phyloP scores from a whole-genome alignment of 169 alveolate genomes.

The Theileria annulata region DNA sequence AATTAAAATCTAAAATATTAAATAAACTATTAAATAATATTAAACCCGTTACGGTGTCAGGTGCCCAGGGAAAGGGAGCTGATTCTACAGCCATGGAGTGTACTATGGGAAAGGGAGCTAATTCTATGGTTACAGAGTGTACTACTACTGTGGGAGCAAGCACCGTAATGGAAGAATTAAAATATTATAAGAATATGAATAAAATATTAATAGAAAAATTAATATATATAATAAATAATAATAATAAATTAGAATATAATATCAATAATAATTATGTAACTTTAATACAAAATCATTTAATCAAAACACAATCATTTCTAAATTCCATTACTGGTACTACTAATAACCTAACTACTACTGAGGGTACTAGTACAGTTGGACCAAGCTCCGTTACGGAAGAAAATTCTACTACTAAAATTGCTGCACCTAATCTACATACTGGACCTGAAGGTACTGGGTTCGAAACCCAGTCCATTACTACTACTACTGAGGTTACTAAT shows the following conservation, averaged over 20 bases:
- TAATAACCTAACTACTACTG: background rate
- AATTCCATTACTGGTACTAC: background rate
- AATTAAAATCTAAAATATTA: background rate
- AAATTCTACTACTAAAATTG: background rate
- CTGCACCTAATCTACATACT: no score
- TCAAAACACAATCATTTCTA: constrained; percentile 32
- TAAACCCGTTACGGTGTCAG: background rate
- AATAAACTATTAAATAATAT: background rate
- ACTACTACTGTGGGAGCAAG: no score
- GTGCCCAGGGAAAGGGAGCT: background rate
- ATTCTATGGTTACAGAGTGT: background rate
- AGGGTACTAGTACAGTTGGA: background rate
- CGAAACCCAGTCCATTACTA: no score
- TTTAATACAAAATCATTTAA: constrained; percentile 37
- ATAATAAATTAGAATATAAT: constrained; percentile 36
- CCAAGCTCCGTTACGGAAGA: background rate
- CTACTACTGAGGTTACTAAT: no score
- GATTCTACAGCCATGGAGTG: background rate
- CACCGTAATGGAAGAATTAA: background rate
- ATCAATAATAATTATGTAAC: constrained; percentile 29
- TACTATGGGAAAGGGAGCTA: background rate
- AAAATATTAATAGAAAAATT: constrained; percentile 21
- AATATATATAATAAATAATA: constrained; percentile 14
- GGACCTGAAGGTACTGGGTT: no score
- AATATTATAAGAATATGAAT: constrained; percentile 37